phyloP scores from a whole-genome alignment of 2,329 filamentous ascomycete species.

The Epicoccum sorghinum region DNA sequence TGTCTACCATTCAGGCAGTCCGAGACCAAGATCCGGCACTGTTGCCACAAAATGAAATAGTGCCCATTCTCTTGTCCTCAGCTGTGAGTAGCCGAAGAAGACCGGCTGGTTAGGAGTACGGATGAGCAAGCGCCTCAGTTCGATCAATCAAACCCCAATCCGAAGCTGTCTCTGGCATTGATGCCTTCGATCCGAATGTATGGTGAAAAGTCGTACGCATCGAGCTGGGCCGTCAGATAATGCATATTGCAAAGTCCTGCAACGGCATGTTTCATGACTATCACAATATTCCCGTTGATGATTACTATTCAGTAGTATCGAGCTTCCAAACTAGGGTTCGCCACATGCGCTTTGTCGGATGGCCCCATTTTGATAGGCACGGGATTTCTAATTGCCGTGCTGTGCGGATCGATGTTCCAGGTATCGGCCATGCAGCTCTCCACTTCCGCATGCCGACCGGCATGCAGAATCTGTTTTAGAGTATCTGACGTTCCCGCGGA shows the following conservation, averaged over 20 bases:
- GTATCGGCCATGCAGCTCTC: constrained; percentile 6
- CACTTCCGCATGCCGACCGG: background rate
- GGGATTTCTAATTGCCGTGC: background rate
- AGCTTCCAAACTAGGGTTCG: constrained; percentile 1
- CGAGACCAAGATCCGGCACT: background rate
- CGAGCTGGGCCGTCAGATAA: background rate
- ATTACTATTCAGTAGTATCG: background rate
- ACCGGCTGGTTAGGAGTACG: background rate
- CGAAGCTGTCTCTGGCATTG: background rate
- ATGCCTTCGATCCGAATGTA: background rate
- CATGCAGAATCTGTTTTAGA: background rate
- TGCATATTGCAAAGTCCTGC: constrained; percentile 1
- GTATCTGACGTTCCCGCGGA: background rate
- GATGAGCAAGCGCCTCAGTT: background rate
- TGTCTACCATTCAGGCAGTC: too few species aligned
- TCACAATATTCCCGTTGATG: background rate
- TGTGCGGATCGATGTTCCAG: background rate
- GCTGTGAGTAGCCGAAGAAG: background rate
- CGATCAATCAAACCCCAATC: background rate
- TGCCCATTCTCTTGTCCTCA: background rate
- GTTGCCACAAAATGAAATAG: background rate
- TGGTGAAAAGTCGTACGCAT: constrained; percentile 1
- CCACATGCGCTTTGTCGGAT: background rate
- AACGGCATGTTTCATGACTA: constrained; percentile 5
- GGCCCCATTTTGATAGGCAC: background rate